phyloP scores from a whole-genome alignment of 148 eudicot species.

The Rhododendron simsii region DNA sequence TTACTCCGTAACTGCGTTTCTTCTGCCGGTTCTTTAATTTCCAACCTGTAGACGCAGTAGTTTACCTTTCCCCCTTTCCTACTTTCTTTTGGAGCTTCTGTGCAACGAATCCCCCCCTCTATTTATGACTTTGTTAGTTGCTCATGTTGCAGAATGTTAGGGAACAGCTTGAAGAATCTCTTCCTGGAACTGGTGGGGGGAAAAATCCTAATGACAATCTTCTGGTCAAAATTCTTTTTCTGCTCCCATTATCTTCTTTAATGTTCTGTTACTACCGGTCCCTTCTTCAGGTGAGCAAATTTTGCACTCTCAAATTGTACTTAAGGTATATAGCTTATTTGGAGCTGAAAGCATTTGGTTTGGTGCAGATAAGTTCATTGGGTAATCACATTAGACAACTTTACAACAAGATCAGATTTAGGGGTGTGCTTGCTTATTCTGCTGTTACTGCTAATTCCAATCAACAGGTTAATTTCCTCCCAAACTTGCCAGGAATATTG shows the following conservation, averaged over 20 bases:
- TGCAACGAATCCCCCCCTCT: background rate
- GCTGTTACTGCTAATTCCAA: slow-evolving; percentile 49
- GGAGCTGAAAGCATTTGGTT: slow-evolving; percentile 21
- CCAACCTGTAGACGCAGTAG: background rate
- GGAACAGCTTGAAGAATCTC: slow-evolving; percentile 62
- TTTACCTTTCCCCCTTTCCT: background rate
- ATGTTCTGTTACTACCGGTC: slow-evolving; percentile 54
- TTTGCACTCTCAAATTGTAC: slow-evolving; percentile 1
- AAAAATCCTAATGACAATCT: slow-evolving; percentile 58
- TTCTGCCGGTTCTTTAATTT: background rate
- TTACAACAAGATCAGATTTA: slow-evolving; percentile 56
- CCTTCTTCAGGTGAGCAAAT: slow-evolving; percentile 61
- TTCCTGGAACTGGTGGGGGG: slow-evolving; percentile 93
- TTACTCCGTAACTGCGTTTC: background rate
- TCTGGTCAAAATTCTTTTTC: slow-evolving; percentile 58
- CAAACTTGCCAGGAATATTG: background rate
- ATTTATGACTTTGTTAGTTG: slow-evolving; percentile 5
- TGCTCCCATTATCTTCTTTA: slow-evolving; percentile 60
- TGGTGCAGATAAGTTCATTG: slow-evolving; percentile 57
- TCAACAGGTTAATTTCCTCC: slow-evolving; percentile 51
- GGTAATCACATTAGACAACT: slow-evolving; percentile 65
- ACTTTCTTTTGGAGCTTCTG: background rate
- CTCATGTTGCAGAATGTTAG: slow-evolving; percentile 63
- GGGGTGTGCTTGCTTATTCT: slow-evolving; percentile 49
- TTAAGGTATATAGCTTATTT: background rate